Conservation (phyloP, 768 basidiomycete species). For the Daedalea quercina region DNA sequence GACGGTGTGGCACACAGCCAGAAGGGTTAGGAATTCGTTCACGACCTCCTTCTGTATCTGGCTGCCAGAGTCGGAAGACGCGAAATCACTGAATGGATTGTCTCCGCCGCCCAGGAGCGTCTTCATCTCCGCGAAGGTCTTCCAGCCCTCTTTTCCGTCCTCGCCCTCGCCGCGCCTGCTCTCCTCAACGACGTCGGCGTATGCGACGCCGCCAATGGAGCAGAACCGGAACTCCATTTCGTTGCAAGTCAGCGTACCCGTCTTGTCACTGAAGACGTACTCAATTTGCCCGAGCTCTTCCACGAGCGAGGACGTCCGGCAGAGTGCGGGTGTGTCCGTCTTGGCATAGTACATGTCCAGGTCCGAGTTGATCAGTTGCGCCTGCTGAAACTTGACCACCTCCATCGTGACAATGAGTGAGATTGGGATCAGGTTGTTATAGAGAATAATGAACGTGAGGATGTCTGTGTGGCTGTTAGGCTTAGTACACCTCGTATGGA, state of each 20-base stretch:
- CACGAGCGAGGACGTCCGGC: slow-evolving; percentile 95
- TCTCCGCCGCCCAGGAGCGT: slow-evolving; percentile 39
- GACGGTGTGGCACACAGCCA: slow-evolving; percentile 97
- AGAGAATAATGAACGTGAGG: slow-evolving; percentile 95
- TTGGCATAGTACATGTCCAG: slow-evolving; percentile 96
- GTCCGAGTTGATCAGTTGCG: slow-evolving; percentile 94
- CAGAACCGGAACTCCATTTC: slow-evolving; percentile 97
- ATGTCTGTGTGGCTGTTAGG: slow-evolving; percentile 53
- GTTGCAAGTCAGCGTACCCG: slow-evolving; percentile 92
- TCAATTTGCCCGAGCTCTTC: slow-evolving; percentile 98
- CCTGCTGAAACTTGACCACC: slow-evolving; percentile 98
- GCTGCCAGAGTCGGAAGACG: slow-evolving; percentile 18
- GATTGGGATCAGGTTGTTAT: slow-evolving; percentile 98
- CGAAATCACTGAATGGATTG: slow-evolving; percentile 50
- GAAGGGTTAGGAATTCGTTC: slow-evolving; percentile 30
- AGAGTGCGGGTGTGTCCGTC: slow-evolving; percentile 95
- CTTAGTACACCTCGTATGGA: neutral
- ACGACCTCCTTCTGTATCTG: slow-evolving; percentile 31
- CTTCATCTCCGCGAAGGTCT: slow-evolving; percentile 72
- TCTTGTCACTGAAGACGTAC: slow-evolving; percentile 94
- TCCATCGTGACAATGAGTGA: slow-evolving; percentile 99
- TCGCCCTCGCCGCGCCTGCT: slow-evolving; percentile 58
- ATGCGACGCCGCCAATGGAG: slow-evolving; percentile 81
- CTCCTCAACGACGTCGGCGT: slow-evolving; percentile 90
- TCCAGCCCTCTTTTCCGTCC: slow-evolving; percentile 55